Conservation (phyloP, 1,284 basidiomycete genomes). For the Microbotryum scabiosae region DNA sequence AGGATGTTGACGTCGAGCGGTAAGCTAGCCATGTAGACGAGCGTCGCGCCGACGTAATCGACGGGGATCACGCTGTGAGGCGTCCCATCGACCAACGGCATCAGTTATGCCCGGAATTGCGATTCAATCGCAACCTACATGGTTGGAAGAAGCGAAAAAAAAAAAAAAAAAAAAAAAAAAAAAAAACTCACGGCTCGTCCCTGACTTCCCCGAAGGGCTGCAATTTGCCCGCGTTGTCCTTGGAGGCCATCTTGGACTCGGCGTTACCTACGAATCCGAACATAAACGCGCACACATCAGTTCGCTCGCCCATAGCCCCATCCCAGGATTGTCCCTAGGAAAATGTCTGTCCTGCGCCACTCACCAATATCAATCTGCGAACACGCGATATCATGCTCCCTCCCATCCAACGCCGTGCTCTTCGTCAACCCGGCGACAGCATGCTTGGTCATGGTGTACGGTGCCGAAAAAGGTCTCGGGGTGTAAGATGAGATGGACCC, state of each 20-base stretch:
- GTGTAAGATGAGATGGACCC: conserved; percentile 66
- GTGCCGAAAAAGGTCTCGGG: conserved; percentile 55
- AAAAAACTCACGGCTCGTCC: conserved; percentile 48
- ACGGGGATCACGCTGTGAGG: conserved; percentile 50
- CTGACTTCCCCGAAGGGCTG: conserved; percentile 59
- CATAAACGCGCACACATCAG: not conserved
- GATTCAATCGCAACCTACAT: too few relatives aligned
- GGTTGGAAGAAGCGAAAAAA: too few relatives aligned
- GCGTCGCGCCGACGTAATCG: conserved; percentile 57
- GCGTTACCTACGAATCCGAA: conserved; percentile 52
- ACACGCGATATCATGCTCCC: conserved; percentile 60
- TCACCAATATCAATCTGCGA: conserved; percentile 72
- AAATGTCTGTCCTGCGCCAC: not conserved
- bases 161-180: too few relatives aligned
- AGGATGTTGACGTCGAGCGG: conserved; percentile 62
- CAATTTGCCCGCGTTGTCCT: conserved; percentile 46
- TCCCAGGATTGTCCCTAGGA: too few relatives aligned
- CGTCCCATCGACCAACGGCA: not conserved
- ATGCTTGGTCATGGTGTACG: conserved; percentile 71
- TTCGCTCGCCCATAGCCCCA: too few relatives aligned
- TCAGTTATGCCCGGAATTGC: too few relatives aligned
- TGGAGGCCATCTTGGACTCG: conserved; percentile 50
- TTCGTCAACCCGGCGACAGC: conserved; percentile 67
- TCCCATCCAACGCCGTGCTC: conserved; percentile 63
- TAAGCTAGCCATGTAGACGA: conserved; percentile 61